Percentiles rank a stretch among this genome's conserved stretches.
Evolutionary conservation across 805 yeast genomes (phyloP).

Genomic region (Saccharomycopsis guyanensis): DNA sequence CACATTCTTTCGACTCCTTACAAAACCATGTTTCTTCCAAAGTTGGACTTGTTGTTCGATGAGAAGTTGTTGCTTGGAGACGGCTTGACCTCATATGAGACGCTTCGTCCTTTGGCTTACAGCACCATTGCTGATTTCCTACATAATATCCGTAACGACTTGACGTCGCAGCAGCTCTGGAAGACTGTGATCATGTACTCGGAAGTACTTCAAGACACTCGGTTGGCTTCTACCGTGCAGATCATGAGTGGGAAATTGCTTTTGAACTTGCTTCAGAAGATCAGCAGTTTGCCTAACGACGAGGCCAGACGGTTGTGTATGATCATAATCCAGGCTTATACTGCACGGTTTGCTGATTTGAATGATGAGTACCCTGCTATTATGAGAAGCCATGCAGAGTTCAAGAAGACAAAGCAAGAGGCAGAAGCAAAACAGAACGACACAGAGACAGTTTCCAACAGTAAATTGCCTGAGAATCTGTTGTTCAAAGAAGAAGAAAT

Average conservation of each 20-base stretch:
- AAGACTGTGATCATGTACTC: constrained; percentile 80
- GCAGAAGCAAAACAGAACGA: neutral
- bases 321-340: constrained; percentile 81
- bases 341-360: constrained; percentile 68
- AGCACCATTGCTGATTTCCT: constrained; percentile 94
- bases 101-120: constrained; percentile 87
- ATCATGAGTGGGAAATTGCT: constrained; percentile 92
- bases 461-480: constrained; percentile 8
- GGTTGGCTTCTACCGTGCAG: constrained; percentile 83
- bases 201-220: constrained; percentile 67
- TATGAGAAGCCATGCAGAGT: constrained; percentile 50
- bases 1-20: constrained; percentile 88
- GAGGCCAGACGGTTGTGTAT: constrained; percentile 81
- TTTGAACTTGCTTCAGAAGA: constrained; percentile 80
- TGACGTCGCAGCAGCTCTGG: constrained; percentile 78
- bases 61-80: constrained; percentile 85
- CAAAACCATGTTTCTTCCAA: constrained; percentile 72
- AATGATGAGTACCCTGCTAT: constrained; percentile 66
- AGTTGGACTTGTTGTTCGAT: constrained; percentile 77
- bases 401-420: constrained; percentile 29
- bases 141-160: constrained; percentile 80
- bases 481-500: constrained; percentile 7
- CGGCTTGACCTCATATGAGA: constrained; percentile 85
- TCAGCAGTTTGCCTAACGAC: constrained; percentile 68
- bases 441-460: constrained; percentile 2